These are phyloP conservation scores for Magnolia sinica DNA, from an alignment of 164 flowering plant species.

Conservation along the genomic window DNA sequence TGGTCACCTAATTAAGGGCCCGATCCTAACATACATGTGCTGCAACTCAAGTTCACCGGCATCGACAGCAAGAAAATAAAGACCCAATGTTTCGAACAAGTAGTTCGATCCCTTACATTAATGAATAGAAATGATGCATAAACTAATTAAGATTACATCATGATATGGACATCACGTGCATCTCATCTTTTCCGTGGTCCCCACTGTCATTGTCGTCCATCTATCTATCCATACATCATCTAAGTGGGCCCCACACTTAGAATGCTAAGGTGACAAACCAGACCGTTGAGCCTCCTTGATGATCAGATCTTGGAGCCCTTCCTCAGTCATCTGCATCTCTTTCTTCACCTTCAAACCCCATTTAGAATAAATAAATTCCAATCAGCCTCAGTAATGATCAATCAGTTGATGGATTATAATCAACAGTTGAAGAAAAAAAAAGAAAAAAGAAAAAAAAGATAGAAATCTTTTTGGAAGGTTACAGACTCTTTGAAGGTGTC, in stretches of 20 bases:
- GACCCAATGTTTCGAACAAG: not conserved
- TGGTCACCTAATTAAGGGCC: not conserved
- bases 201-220: too few relatives aligned
- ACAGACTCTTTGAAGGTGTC: too few relatives aligned
- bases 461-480: too few relatives aligned
- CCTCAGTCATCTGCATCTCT: slow-evolving; percentile 12
- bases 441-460: too few relatives aligned
- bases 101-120: not conserved
- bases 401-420: too few relatives aligned
- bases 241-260: not conserved
- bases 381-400: not conserved
- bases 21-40: not conserved
- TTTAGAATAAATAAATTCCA: not conserved
- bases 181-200: too few relatives aligned
- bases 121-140: not conserved
- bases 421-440: too few relatives aligned
- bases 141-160: not conserved
- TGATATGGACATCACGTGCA: too few relatives aligned
- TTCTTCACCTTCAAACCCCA: slow-evolving; percentile 13
- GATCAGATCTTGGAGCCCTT: slow-evolving; percentile 12
- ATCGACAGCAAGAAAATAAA: too few relatives aligned
- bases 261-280: not conserved
- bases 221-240: too few relatives aligned
- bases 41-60: too few relatives aligned
- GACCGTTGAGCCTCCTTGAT: slow-evolving; percentile 2